Conservation (phyloP, 768 basidiomycete genomes). For the Rhodotorula graminis region DNA sequence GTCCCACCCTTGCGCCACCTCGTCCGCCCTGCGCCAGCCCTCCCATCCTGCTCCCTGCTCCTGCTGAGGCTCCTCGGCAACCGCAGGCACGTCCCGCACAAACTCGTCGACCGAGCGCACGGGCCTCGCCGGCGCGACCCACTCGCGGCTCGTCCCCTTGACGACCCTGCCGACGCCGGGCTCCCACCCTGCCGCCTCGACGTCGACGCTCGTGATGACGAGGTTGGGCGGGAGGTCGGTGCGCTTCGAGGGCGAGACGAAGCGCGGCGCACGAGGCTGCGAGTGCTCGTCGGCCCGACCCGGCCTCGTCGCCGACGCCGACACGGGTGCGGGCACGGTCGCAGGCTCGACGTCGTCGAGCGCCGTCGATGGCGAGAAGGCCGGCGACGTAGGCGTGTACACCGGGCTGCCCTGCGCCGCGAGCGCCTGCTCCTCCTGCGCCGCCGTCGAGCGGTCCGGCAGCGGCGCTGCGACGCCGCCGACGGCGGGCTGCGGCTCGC, state of each 20-base stretch:
- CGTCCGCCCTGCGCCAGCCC: not conserved
- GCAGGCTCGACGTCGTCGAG: not conserved
- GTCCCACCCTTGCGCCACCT: constrained; percentile 14
- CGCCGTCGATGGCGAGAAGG: not conserved
- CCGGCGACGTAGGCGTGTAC: not conserved
- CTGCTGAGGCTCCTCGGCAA: not conserved
- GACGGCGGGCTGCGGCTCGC: not conserved
- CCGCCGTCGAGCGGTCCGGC: no score
- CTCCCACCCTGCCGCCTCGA: constrained; percentile 37
- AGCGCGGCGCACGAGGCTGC: not conserved
- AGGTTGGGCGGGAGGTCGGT: constrained; percentile 36
- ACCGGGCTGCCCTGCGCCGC: not conserved
- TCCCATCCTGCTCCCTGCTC: constrained; percentile 1
- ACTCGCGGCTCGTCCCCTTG: constrained; percentile 16
- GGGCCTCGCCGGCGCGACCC: not conserved
- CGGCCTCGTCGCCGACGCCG: no score
- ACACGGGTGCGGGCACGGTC: no score
- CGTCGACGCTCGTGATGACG: constrained; percentile 41
- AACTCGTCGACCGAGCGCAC: no score
- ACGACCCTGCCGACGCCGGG: constrained; percentile 18
- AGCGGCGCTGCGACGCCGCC: no score
- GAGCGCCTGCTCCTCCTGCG: no score
- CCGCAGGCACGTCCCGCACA: not conserved
- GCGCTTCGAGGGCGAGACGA: constrained; percentile 19
- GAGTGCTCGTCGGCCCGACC: not conserved